These are phyloP conservation scores for Dunaliella sp. DNA, from an alignment of 139 green algal species.

Conservation along the genomic window DNA sequence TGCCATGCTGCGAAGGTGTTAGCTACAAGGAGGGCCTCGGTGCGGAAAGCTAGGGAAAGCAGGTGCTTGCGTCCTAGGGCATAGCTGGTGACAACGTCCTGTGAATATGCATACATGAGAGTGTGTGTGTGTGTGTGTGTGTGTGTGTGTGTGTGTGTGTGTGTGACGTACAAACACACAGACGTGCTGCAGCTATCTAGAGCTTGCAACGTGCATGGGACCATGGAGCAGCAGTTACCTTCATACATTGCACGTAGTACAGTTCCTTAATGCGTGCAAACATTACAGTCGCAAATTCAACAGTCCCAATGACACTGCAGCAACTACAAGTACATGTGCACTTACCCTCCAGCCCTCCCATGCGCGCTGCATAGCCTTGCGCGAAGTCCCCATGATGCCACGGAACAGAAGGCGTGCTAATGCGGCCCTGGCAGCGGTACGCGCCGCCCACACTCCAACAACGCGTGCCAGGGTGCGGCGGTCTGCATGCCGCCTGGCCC, in stretches of 20 bases:
- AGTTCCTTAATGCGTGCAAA: too few relatives aligned
- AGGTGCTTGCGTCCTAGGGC: background rate
- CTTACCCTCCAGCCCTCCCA: background rate
- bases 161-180: too few relatives aligned
- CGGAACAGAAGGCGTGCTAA: background rate
- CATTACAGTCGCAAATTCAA: too few relatives aligned
- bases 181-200: too few relatives aligned
- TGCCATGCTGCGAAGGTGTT: background rate
- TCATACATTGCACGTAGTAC: too few relatives aligned
- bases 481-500: constrained; percentile 21
- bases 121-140: too few relatives aligned
- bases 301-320: too few relatives aligned
- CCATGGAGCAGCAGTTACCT: too few relatives aligned
- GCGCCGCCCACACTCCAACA: constrained; percentile 34
- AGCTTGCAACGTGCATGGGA: too few relatives aligned
- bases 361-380: background rate
- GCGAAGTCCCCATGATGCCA: background rate
- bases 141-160: too few relatives aligned
- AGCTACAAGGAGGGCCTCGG: background rate
- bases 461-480: constrained; percentile 6
- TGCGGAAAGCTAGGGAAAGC: background rate
- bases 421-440: background rate
- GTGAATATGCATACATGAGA: too few relatives aligned
- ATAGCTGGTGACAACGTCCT: background rate
- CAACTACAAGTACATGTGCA: too few relatives aligned